Conservation (phyloP, 2,329 filamentous ascomycete species). For the Exophiala sp. region DNA sequence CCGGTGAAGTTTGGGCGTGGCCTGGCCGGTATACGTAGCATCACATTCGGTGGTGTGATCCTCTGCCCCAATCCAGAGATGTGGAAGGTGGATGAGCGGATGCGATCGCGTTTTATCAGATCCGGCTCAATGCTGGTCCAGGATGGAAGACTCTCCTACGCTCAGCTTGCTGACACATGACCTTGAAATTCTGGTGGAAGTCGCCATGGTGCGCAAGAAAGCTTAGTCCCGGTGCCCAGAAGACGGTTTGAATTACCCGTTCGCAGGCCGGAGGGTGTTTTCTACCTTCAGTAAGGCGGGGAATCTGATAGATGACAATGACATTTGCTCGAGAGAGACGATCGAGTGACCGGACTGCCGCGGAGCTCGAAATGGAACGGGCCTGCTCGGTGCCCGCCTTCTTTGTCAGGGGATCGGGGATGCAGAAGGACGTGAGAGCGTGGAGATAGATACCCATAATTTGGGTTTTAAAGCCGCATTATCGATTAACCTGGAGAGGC, state of each 20-base stretch:
- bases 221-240: conserved; percentile 40
- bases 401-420: conserved; percentile 34
- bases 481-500: conserved; percentile 21
- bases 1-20: conserved; percentile 1
- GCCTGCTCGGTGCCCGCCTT: conserved; percentile 33
- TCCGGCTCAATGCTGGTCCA: conserved; percentile 14
- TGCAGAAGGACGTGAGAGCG: conserved; percentile 35
- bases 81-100: conserved; percentile 34
- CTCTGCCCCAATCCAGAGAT: conserved; percentile 38
- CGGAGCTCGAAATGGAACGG: conserved; percentile 27
- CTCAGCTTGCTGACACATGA: conserved; percentile 34
- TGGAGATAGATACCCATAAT: conserved; percentile 33
- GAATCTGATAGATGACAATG: no score
- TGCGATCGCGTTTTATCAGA: conserved; percentile 30
- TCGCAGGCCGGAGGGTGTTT: conserved; percentile 1
- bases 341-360: conserved; percentile 6
- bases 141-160: conserved; percentile 20
- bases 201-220: conserved; percentile 43
- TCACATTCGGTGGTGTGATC: conserved; percentile 33
- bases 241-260: conserved; percentile 44
- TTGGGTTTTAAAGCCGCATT: conserved; percentile 20
- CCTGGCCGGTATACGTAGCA: conserved; percentile 33
- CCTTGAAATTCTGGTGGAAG: conserved; percentile 36
- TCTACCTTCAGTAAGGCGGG: no score
- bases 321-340: no score